Conservation (phyloP, 805 yeast species). For the Dipodascopsis tothii region DNA sequence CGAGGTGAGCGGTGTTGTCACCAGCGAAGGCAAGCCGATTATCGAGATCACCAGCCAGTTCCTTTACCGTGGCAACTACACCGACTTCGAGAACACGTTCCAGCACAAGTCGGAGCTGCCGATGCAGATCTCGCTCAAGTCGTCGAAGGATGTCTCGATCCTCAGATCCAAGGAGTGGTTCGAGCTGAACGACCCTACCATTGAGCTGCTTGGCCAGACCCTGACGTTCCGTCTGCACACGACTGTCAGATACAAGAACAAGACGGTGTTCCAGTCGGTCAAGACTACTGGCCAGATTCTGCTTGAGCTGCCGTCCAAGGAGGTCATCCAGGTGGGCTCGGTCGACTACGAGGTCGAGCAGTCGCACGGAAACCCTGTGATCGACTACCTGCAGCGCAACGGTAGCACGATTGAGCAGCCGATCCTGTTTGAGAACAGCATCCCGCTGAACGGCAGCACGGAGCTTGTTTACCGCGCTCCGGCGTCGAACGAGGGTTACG, state of each 20-base stretch:
- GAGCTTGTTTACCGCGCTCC: slow-evolving; percentile 52
- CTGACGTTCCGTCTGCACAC: slow-evolving; percentile 87
- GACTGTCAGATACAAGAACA: slow-evolving; percentile 70
- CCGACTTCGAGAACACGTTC: slow-evolving; percentile 86
- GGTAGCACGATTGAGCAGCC: slow-evolving; percentile 95
- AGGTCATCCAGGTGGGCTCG: slow-evolving; percentile 72
- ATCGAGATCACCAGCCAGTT: slow-evolving; percentile 92
- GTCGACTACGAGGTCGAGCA: slow-evolving; percentile 84
- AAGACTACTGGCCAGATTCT: slow-evolving; percentile 76
- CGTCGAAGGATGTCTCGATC: slow-evolving; percentile 86
- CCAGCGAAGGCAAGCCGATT: slow-evolving; percentile 68
- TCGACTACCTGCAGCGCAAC: slow-evolving; percentile 83
- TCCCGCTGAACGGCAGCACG: slow-evolving; percentile 64
- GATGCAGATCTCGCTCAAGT: slow-evolving; percentile 61
- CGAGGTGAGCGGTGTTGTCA: slow-evolving; percentile 84
- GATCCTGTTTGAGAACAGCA: slow-evolving; percentile 77
- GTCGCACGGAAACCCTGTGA: slow-evolving; percentile 95
- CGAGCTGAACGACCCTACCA: slow-evolving; percentile 58
- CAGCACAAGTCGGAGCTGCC: slow-evolving; percentile 82
- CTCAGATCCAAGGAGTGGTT: slow-evolving; percentile 97
- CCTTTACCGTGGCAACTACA: slow-evolving; percentile 90
- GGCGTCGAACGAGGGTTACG: slow-evolving; percentile 91
- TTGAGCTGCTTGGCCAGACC: slow-evolving; percentile 68
- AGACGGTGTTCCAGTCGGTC: slow-evolving; percentile 68
- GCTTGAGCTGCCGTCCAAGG: slow-evolving; percentile 87